Evolutionary conservation across 129 eudicot species (phyloP).

Genomic region (Escallonia herrerae): DNA sequence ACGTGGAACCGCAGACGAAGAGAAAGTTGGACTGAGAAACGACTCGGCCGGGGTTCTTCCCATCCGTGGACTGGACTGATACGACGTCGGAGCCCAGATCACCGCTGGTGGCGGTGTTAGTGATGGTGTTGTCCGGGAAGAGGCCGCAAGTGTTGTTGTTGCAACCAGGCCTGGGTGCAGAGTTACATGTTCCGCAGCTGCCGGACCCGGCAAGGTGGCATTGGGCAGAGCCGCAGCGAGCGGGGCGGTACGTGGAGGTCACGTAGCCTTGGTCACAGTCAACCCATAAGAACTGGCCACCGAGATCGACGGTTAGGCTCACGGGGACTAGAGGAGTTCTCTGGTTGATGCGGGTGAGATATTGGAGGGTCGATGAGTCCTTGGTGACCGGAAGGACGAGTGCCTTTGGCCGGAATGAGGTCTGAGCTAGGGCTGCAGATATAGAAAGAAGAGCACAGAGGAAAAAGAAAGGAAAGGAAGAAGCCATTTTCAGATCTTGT

Average conservation of each 20-base stretch:
- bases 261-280: constrained; percentile 34
- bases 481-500: neutral
- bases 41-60: constrained; percentile 27
- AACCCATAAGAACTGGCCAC: constrained; percentile 53
- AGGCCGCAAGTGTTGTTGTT: constrained; percentile 33
- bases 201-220: constrained; percentile 32
- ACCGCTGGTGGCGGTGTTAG: constrained; percentile 20
- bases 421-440: constrained; percentile 10
- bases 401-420: constrained; percentile 37
- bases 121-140: constrained; percentile 34
- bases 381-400: constrained; percentile 40
- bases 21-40: constrained; percentile 23
- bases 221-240: constrained; percentile 32
- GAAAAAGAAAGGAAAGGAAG: neutral
- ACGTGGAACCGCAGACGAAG: constrained; percentile 31
- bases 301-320: constrained; percentile 35
- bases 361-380: constrained; percentile 42
- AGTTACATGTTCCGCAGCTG: constrained; percentile 22
- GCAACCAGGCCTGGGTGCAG: constrained; percentile 28
- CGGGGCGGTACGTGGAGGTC: constrained; percentile 38
- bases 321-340: constrained; percentile 43
- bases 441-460: neutral
- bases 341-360: constrained; percentile 33
- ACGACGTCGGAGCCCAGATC: constrained; percentile 37
- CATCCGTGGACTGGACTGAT: constrained; percentile 30